Percentiles rank a stretch among this genome's conserved stretches.
Evolutionary conservation across 352 stramenopile species (phyloP).

Genomic region (Phytophthora brassicae): DNA sequence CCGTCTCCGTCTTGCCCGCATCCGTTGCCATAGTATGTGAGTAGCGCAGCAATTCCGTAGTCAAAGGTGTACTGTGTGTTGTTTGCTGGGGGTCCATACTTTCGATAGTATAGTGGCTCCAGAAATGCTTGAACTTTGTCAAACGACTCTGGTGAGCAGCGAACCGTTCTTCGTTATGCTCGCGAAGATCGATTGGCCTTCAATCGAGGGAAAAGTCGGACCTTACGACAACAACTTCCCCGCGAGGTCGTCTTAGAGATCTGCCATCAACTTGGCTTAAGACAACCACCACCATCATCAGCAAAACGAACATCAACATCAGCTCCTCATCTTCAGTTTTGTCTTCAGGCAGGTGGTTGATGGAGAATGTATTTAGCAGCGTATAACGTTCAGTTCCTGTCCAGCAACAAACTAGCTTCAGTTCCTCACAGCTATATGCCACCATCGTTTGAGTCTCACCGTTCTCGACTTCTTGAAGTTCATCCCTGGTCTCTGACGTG

Average conservation of each 20-base stretch:
- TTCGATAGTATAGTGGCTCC: constrained; percentile 6
- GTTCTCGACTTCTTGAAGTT: not conserved
- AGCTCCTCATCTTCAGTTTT: not conserved
- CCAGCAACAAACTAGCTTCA: not conserved
- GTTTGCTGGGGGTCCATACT: not conserved
- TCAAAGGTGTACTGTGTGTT: constrained; percentile 11
- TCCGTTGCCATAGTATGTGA: constrained; percentile 15
- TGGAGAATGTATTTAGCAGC: not conserved
- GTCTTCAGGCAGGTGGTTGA: not conserved
- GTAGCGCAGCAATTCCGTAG: constrained; percentile 5
- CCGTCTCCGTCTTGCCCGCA: constrained; percentile 13
- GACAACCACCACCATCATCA: not conserved
- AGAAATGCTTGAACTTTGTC: not conserved
- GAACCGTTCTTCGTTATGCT: constrained; percentile 2
- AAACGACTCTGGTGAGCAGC: constrained; percentile 3
- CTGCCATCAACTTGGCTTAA: not conserved
- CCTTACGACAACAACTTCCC: not conserved
- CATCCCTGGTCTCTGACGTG: not conserved
- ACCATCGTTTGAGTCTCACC: not conserved
- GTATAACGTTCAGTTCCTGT: not conserved
- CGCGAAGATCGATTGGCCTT: not conserved
- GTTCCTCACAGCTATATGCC: not conserved
- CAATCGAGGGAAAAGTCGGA: constrained; percentile 5
- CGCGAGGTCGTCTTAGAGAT: not conserved
- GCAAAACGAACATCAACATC: not conserved